These are phyloP conservation scores for Saccharomycopsis amapae DNA, from an alignment of 805 yeast genomes.

Conservation along the genomic window DNA sequence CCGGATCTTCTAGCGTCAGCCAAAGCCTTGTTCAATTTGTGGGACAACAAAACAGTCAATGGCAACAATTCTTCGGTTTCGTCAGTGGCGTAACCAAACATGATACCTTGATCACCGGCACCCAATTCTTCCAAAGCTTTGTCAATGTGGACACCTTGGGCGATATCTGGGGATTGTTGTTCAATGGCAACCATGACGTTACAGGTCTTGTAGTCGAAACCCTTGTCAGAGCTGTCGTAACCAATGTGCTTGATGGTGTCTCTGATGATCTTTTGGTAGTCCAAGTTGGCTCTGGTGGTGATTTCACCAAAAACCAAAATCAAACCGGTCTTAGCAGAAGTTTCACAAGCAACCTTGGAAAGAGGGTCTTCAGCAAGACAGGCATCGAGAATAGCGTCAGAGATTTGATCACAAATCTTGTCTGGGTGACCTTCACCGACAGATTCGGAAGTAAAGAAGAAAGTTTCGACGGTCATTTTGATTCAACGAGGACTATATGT, in stretches of 20 bases:
- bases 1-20: slow-evolving; percentile 98
- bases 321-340: slow-evolving; percentile 99
- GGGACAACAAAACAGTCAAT: slow-evolving; percentile 87
- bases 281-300: slow-evolving; percentile 92
- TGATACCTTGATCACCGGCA: slow-evolving; percentile 99
- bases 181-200: slow-evolving; percentile 98
- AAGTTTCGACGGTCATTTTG: slow-evolving; percentile 31
- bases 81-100: slow-evolving; percentile 99
- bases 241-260: slow-evolving; percentile 98
- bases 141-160: slow-evolving; percentile 98
- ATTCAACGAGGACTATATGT: not conserved
- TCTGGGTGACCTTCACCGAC: slow-evolving; percentile 96
- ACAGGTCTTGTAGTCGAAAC: slow-evolving; percentile 99
- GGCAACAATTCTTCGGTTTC: slow-evolving; percentile 98
- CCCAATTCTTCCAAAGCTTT: slow-evolving; percentile 92
- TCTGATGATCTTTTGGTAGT: slow-evolving; percentile 95
- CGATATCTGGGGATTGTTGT: slow-evolving; percentile 98
- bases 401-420: slow-evolving; percentile 97
- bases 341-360: slow-evolving; percentile 98
- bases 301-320: slow-evolving; percentile 99
- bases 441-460: slow-evolving; percentile 76
- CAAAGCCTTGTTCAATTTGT: slow-evolving; percentile 92
- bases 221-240: slow-evolving; percentile 91
- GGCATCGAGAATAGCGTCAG: slow-evolving; percentile 97
- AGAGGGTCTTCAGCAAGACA: slow-evolving; percentile 92